Conservation (phyloP, 1,284 basidiomycete genomes). For the Leucoagaricus sp. region DNA sequence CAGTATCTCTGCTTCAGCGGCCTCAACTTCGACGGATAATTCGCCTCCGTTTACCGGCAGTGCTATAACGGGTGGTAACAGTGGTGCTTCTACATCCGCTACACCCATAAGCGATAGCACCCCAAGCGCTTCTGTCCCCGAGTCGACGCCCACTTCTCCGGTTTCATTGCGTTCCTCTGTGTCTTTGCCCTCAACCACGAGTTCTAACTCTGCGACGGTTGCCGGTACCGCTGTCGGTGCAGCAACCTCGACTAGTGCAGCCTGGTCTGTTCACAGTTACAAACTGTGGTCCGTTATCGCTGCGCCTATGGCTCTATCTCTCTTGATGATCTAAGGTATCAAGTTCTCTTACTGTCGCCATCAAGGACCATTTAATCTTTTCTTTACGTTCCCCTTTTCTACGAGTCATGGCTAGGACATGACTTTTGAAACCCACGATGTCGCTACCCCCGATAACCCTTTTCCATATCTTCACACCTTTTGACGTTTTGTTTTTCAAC, state of each 20-base stretch:
- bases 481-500: background rate
- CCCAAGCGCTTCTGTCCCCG: constrained; percentile 17
- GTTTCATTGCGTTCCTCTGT: constrained; percentile 24
- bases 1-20: constrained; percentile 14
- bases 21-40: constrained; percentile 15
- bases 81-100: background rate
- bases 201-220: constrained; percentile 19
- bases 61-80: background rate
- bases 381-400: background rate
- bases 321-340: constrained; percentile 5
- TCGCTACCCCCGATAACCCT: background rate
- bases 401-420: background rate
- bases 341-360: background rate
- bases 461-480: background rate
- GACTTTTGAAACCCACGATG: background rate
- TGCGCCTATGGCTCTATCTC: constrained; percentile 4
- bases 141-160: constrained; percentile 10
- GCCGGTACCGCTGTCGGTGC: background rate
- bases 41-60: background rate
- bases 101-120: background rate
- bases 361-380: background rate
- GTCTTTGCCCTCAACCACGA: constrained; percentile 28
- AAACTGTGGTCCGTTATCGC: constrained; percentile 7
- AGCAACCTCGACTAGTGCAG: background rate
- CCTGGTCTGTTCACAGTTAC: constrained; percentile 10